phyloP scores from a whole-genome alignment of 495 filamentous ascomycete species.

The Clohesyomyces aquaticus region DNA sequence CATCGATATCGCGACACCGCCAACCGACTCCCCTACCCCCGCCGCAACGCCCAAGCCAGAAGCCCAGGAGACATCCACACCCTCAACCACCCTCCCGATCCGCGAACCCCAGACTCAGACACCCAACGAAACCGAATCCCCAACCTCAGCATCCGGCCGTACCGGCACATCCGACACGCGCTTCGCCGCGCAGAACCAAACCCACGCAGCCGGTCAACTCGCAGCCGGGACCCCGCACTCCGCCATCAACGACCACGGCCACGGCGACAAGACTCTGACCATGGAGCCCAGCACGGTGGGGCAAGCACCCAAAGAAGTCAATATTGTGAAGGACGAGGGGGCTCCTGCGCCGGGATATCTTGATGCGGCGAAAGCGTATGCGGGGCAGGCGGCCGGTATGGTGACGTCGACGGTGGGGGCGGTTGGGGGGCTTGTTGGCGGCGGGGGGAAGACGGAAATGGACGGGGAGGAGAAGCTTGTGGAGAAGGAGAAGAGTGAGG shows the following conservation, averaged over 20 bases:
- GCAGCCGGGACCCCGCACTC: constrained; percentile 44
- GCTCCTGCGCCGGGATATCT: constrained; percentile 32
- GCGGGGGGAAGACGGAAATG: constrained; percentile 29
- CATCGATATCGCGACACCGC: constrained; percentile 7
- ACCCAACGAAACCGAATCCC: too few species aligned
- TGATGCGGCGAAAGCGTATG: constrained; percentile 43
- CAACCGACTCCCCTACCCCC: constrained; percentile 15
- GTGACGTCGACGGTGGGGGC: constrained; percentile 34
- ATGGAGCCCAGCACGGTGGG: constrained; percentile 50
- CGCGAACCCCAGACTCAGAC: too few species aligned
- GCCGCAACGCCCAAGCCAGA: constrained; percentile 11
- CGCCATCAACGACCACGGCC: constrained; percentile 38
- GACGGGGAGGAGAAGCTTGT: constrained; percentile 28
- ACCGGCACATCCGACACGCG: constrained; percentile 45
- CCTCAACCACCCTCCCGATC: not conserved
- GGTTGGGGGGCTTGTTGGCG: constrained; percentile 13
- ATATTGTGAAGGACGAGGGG: constrained; percentile 33
- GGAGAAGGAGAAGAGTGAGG: constrained; percentile 27
- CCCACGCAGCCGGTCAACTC: constrained; percentile 47
- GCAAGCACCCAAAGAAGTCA: constrained; percentile 48
- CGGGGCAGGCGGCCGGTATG: constrained; percentile 25
- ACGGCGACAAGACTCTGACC: constrained; percentile 46
- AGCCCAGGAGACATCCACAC: not conserved
- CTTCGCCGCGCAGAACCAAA: constrained; percentile 44
- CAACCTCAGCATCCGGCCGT: constrained; percentile 9